A percentile compares a stretch with the other conserved stretches of the same genome.
phyloP scores from a whole-genome alignment of 495 filamentous ascomycete species.

The Penicillium arizonense region DNA sequence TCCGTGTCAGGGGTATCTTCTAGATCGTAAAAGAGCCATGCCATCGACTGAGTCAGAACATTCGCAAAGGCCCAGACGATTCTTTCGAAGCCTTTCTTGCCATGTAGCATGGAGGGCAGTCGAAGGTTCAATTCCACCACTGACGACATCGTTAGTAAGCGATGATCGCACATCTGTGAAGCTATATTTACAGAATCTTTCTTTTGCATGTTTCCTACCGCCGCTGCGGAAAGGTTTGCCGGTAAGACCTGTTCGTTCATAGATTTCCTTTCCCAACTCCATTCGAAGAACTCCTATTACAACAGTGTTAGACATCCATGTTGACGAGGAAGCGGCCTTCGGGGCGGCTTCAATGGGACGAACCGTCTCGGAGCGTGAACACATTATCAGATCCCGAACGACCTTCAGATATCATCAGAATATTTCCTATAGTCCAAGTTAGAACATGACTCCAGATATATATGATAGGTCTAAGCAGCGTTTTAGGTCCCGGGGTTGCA shows the following conservation, averaged over 20 bases:
- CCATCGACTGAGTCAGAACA: constrained; percentile 65
- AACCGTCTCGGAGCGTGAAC: constrained; percentile 72
- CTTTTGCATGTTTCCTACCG: constrained; percentile 59
- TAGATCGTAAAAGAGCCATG: constrained; percentile 81
- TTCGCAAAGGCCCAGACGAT: constrained; percentile 84
- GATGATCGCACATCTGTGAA: neutral
- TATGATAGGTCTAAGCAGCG: no score
- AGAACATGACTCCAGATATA: neutral
- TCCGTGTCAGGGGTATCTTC: constrained; percentile 20
- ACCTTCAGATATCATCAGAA: constrained; percentile 91
- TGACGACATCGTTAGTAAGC: constrained; percentile 26
- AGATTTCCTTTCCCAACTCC: constrained; percentile 78
- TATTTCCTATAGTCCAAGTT: constrained; percentile 57
- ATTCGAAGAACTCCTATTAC: constrained; percentile 65
- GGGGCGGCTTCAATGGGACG: constrained; percentile 1
- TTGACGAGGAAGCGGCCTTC: neutral
- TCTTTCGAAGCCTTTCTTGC: constrained; percentile 87
- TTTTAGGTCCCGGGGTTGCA: neutral
- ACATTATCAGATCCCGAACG: constrained; percentile 75
- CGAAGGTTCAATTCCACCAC: constrained; percentile 82
- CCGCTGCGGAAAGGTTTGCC: constrained; percentile 65
- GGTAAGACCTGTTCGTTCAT: constrained; percentile 79
- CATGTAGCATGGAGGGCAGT: constrained; percentile 78
- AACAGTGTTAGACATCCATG: neutral
- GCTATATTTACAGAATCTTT: constrained; percentile 50